Evolutionary conservation across 2,329 filamentous ascomycete genomes (phyloP).

Genomic region (Fusarium sp.): DNA sequence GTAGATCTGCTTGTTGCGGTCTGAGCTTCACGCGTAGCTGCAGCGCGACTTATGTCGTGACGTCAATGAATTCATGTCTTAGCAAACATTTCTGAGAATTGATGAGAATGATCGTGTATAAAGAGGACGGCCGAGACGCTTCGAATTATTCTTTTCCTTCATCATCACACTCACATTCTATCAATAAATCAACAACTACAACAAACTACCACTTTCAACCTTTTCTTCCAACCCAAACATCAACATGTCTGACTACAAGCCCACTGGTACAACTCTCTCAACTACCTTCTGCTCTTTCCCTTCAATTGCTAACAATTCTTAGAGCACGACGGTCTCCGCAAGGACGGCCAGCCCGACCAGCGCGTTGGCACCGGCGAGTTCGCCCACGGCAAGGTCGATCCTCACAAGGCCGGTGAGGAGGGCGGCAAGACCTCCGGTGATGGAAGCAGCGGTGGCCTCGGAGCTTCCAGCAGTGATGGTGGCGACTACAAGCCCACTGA

Average conservation of each 20-base stretch:
- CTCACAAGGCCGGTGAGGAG: slow-evolving; percentile 31
- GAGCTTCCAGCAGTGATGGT: slow-evolving; percentile 6
- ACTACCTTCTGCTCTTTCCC: rapidly evolving
- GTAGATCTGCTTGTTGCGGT: background rate
- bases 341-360: slow-evolving; percentile 38
- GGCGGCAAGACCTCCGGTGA: slow-evolving; percentile 34
- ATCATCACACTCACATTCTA: background rate
- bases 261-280: slow-evolving; percentile 14
- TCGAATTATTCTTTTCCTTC: background rate
- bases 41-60: background rate
- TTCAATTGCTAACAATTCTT: background rate
- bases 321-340: slow-evolving; percentile 42
- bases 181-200: background rate
- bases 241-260: slow-evolving; percentile 34
- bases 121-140: background rate
- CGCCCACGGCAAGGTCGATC: slow-evolving; percentile 41
- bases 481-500: slow-evolving; percentile 34
- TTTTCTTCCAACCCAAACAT: background rate
- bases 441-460: slow-evolving; percentile 1
- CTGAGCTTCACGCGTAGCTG: background rate
- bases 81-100: background rate
- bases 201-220: background rate
- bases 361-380: slow-evolving; percentile 43
- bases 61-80: slow-evolving; percentile 3
- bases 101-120: background rate